Base-by-base conservation (phyloP, 1,284 basidiomycete species). In the Salmacisia buchloeana region DNA sequence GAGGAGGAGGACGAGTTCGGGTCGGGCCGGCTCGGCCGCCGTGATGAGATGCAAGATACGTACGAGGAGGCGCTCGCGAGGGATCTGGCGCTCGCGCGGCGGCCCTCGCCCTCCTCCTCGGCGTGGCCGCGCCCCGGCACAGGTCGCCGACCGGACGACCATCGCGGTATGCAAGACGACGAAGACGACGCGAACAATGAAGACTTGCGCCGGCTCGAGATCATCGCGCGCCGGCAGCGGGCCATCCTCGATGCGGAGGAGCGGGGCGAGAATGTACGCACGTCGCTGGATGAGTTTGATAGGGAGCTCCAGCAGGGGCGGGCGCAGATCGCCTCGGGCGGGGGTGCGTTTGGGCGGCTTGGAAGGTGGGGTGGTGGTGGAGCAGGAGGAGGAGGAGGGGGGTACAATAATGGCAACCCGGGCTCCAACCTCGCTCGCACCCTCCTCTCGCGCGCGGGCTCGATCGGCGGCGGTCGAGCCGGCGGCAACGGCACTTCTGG, bases 241-340 rank as follows among this genome's bases (percentile, higher is more conserved):
- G 49, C 49, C 25, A 54, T 54, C 31, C 21, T 54, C 29, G 49
- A 54, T 31, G 49, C 49, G 15, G 49, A 41, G 56, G 56, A 41
- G n/a, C 33, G 38, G 9, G 38, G 36, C 21, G 58, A 54, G 34
- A 35, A 56, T 9, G 36, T 58, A 18, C 33, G 31, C 2, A 64
- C 64, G 29, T 60, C 61, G 1, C 67, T 77, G 68, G 75, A 77
- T 38, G 64, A 64, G 10, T 68, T 77, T 21, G 75, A 77, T 39
- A 58, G 68, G 10, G 73, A 77, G 61, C 64, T 77, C 12, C 75
- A 76, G 49, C 58, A 59, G 31, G 38, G 29, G 21, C 36, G 31
- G 18, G 34, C 58, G 41, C 18, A 23, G 18, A 6, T 58, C 7
- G 35, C 35, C 6, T 58, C 36, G 25, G 15, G 31, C 25, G 46